Conservation (phyloP, 2,329 filamentous ascomycete genomes). For the Neocatenulostroma microsporum region DNA sequence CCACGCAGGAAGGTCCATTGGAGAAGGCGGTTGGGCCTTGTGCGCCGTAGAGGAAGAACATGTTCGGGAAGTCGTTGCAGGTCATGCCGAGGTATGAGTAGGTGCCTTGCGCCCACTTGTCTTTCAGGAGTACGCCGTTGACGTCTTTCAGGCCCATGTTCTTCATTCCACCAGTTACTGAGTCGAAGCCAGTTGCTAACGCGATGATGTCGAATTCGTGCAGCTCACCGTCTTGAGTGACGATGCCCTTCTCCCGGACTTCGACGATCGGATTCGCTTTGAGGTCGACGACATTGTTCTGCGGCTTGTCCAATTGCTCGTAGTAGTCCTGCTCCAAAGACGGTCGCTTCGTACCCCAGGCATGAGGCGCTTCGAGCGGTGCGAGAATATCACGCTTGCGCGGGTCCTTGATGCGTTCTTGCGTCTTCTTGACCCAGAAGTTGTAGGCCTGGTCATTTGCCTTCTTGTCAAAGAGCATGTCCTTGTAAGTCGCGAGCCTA, state of each 20-base stretch:
- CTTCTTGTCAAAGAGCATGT: slow-evolving; percentile 29
- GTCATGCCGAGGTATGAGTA: too few species aligned
- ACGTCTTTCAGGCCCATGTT: too few species aligned
- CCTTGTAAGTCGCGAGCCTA: slow-evolving; percentile 32
- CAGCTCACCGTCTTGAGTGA: slow-evolving; percentile 31
- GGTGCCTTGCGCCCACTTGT: too few species aligned
- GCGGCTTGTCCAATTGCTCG: slow-evolving; percentile 34
- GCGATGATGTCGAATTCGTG: slow-evolving; percentile 38
- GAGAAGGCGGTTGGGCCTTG: slow-evolving; percentile 42
- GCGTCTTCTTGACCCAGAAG: slow-evolving; percentile 33
- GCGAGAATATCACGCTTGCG: slow-evolving; percentile 45
- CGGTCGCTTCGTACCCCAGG: slow-evolving; percentile 41
- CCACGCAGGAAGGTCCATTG: slow-evolving; percentile 39
- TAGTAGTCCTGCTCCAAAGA: slow-evolving; percentile 41
- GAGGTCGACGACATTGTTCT: slow-evolving; percentile 36
- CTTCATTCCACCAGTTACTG: too few species aligned
- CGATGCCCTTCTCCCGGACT: slow-evolving; percentile 34
- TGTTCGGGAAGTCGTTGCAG: too few species aligned
- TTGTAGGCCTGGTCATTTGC: slow-evolving; percentile 34
- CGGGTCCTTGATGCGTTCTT: slow-evolving; percentile 45
- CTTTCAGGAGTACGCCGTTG: too few species aligned
- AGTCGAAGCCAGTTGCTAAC: slow-evolving; percentile 41
- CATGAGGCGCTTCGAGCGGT: slow-evolving; percentile 46
- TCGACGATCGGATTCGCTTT: slow-evolving; percentile 34
- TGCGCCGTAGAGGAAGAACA: slow-evolving; percentile 39